Conservation (phyloP, 2,329 filamentous ascomycete genomes). For the Monosporascus sp. region DNA sequence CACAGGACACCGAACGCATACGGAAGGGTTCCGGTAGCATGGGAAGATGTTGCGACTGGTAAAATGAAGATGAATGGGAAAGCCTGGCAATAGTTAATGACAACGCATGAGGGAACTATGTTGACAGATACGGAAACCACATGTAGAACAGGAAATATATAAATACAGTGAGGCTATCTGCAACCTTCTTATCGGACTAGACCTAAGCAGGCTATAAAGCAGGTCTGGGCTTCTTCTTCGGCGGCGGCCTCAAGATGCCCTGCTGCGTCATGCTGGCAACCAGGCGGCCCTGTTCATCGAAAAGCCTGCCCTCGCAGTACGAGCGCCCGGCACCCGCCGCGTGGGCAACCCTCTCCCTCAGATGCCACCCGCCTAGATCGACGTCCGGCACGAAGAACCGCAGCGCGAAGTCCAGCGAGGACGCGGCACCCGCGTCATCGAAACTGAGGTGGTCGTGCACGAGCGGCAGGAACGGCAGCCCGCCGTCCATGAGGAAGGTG, state of each 20-base stretch:
- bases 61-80: no score
- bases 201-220: neutral
- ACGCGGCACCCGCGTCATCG: slow-evolving; percentile 38
- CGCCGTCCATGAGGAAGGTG: slow-evolving; percentile 40
- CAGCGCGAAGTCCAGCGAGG: slow-evolving; percentile 45
- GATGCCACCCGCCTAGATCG: slow-evolving; percentile 36
- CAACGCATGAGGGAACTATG: no score
- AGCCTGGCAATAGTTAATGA: no score
- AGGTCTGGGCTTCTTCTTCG: neutral
- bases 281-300: slow-evolving; percentile 37
- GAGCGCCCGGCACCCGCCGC: slow-evolving; percentile 36
- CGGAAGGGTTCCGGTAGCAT: no score
- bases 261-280: slow-evolving; percentile 46
- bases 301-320: slow-evolving; percentile 39
- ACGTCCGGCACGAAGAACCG: slow-evolving; percentile 34
- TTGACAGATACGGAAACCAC: no score
- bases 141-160: no score
- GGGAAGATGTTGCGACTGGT: no score
- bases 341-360: slow-evolving; percentile 35
- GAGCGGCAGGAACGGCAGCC: slow-evolving; percentile 38
- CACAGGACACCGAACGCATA: no score
- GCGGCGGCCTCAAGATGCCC: slow-evolving; percentile 27
- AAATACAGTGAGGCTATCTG: neutral
- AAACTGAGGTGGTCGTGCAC: slow-evolving; percentile 37
- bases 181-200: neutral